Evolutionary conservation across 495 filamentous ascomycete genomes (phyloP).

Genomic region (Coniosporium apollinis): DNA sequence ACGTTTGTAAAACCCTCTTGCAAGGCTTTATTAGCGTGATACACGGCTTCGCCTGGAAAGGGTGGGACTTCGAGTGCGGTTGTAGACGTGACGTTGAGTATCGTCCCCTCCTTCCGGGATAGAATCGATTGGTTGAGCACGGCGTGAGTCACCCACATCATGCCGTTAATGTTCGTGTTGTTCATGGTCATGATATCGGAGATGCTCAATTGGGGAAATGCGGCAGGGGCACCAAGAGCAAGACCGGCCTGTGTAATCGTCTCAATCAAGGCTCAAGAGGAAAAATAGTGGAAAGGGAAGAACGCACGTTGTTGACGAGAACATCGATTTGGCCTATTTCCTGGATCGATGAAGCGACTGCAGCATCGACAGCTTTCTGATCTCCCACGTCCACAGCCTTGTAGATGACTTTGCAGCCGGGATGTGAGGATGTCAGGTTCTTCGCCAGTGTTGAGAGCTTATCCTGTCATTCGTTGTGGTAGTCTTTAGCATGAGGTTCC

Average conservation of each 20-base stretch:
- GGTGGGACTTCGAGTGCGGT: slow-evolving; percentile 25
- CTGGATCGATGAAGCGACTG: slow-evolving; percentile 9
- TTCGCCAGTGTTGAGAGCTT: slow-evolving; percentile 15
- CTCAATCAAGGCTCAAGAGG: neutral
- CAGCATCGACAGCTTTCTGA: slow-evolving; percentile 15
- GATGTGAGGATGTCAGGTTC: neutral
- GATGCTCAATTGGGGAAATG: slow-evolving; percentile 17
- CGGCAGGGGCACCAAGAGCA: slow-evolving; percentile 21
- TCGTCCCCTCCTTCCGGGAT: slow-evolving; percentile 17
- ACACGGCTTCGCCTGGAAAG: slow-evolving; percentile 24
- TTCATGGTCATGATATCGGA: slow-evolving; percentile 19
- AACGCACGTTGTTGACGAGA: slow-evolving; percentile 23
- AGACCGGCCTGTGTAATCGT: slow-evolving; percentile 16
- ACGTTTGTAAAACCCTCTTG: slow-evolving; percentile 26
- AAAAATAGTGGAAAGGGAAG: neutral
- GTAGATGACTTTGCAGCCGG: slow-evolving; percentile 9
- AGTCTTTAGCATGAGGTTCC: too few species aligned
- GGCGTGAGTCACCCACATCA: slow-evolving; percentile 20
- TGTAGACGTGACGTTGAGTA: slow-evolving; percentile 24
- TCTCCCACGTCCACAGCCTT: slow-evolving; percentile 15
- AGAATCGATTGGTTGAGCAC: slow-evolving; percentile 22
- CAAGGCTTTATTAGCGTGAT: slow-evolving; percentile 25
- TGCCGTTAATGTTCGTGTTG: slow-evolving; percentile 22
- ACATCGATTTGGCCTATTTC: slow-evolving; percentile 20
- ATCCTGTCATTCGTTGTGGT: too few species aligned